Percentiles rank a stretch among this genome's conserved stretches.
phyloP scores from a whole-genome alignment of 345 rosid genomes.

The Linum tenue region DNA sequence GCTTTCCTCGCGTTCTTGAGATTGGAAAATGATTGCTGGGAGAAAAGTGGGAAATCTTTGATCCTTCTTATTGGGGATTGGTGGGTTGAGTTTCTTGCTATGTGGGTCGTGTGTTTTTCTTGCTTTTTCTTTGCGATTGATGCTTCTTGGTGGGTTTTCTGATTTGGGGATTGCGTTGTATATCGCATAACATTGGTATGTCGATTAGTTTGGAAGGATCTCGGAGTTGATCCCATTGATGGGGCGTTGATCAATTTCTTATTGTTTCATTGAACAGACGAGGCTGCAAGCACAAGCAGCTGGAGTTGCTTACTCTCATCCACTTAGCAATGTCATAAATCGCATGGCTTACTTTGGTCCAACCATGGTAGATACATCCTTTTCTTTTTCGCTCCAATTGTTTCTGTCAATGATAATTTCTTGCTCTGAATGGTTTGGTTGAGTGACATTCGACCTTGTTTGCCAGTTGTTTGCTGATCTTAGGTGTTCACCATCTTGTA shows the following conservation, averaged over 20 bases:
- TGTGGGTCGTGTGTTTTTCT: background rate
- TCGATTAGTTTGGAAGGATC: background rate
- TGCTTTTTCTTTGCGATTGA: background rate
- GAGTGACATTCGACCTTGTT: conserved; percentile 12
- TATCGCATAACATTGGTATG: background rate
- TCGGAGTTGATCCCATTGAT: no score
- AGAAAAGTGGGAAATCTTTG: no score
- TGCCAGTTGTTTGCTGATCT: conserved; percentile 84
- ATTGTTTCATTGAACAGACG: conserved; percentile 35
- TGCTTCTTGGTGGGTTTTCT: background rate
- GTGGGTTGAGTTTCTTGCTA: background rate
- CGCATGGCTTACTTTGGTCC: conserved; percentile 94
- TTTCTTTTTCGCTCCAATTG: background rate
- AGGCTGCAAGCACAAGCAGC: conserved; percentile 99
- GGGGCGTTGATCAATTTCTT: no score
- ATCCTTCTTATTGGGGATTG: no score
- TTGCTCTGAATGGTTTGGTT: background rate
- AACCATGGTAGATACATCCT: conserved; percentile 45
- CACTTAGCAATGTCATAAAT: conserved; percentile 62
- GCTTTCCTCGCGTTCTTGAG: no score
- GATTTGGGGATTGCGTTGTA: background rate
- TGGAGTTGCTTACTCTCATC: conserved; percentile 81
- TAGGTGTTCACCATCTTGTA: conserved; percentile 84
- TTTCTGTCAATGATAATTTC: background rate
- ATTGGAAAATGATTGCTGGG: no score